These are phyloP conservation scores for Sporothrix pseudoabietina DNA, from an alignment of 2,329 filamentous ascomycete genomes.

Conservation along the genomic window DNA sequence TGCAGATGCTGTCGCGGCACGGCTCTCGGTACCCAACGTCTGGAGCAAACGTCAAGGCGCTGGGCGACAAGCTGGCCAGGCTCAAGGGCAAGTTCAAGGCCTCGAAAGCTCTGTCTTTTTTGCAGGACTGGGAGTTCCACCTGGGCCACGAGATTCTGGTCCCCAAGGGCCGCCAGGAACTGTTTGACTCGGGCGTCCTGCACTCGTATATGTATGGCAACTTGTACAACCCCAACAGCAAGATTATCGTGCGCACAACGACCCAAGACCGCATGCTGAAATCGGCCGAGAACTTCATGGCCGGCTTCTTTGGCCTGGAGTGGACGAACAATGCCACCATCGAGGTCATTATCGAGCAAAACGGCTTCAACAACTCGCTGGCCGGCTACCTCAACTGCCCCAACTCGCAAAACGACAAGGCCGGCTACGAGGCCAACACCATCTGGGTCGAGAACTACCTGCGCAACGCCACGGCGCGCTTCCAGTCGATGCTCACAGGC, in stretches of 20 bases:
- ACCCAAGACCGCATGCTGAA: slow-evolving; percentile 78
- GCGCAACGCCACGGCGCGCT: slow-evolving; percentile 61
- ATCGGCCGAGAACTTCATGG: slow-evolving; percentile 75
- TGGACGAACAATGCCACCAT: slow-evolving; percentile 73
- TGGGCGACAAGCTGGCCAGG: slow-evolving; percentile 61
- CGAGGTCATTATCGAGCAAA: slow-evolving; percentile 69
- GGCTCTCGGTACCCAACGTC: slow-evolving; percentile 72
- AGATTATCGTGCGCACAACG: slow-evolving; percentile 73
- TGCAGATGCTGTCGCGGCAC: slow-evolving; percentile 73
- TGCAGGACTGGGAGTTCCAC: slow-evolving; percentile 69
- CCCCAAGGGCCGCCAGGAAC: slow-evolving; percentile 70
- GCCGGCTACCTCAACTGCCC: slow-evolving; percentile 68
- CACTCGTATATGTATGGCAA: slow-evolving; percentile 74
- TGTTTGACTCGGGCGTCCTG: slow-evolving; percentile 69
- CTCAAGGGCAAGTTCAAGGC: slow-evolving; percentile 57
- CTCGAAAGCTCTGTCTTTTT: slow-evolving; percentile 62
- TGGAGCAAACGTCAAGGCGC: slow-evolving; percentile 55
- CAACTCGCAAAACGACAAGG: slow-evolving; percentile 56
- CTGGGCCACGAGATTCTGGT: slow-evolving; percentile 73
- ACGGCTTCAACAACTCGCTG: slow-evolving; percentile 68
- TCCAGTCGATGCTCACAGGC: slow-evolving; percentile 55
- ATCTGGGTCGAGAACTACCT: slow-evolving; percentile 69
- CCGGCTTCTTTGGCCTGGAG: slow-evolving; percentile 75
- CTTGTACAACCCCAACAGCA: slow-evolving; percentile 70
- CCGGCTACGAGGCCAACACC: slow-evolving; percentile 56